phyloP scores from a whole-genome alignment of 2,329 filamentous ascomycete species.

The Pseudogymnoascus sp. region DNA sequence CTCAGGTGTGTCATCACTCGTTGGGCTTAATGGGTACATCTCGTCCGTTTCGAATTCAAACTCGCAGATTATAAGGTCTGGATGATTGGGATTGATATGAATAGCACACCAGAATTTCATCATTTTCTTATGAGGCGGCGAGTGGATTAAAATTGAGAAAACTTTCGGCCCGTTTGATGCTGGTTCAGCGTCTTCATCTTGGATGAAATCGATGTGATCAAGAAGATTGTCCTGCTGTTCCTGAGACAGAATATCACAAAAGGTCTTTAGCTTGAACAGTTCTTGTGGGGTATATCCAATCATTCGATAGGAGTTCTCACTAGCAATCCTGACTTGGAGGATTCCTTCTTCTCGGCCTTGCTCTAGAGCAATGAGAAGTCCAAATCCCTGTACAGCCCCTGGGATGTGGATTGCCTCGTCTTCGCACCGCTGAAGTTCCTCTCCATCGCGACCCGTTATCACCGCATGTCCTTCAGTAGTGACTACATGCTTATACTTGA shows the following conservation, averaged over 20 bases:
- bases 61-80: slow-evolving; percentile 73
- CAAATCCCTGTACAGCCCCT: slow-evolving; percentile 74
- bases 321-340: slow-evolving; percentile 64
- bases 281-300: slow-evolving; percentile 71
- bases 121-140: slow-evolving; percentile 41
- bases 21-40: slow-evolving; percentile 58
- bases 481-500: slow-evolving; percentile 69
- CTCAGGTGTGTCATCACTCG: slow-evolving; percentile 51
- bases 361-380: slow-evolving; percentile 64
- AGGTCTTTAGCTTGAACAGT: slow-evolving; percentile 66
- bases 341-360: slow-evolving; percentile 58
- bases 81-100: slow-evolving; percentile 62
- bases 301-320: slow-evolving; percentile 69
- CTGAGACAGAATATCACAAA: slow-evolving; percentile 75
- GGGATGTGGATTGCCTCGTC: slow-evolving; percentile 88
- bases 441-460: slow-evolving; percentile 69
- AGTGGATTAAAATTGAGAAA: slow-evolving; percentile 68
- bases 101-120: slow-evolving; percentile 82
- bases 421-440: slow-evolving; percentile 70
- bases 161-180: slow-evolving; percentile 73
- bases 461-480: slow-evolving; percentile 74
- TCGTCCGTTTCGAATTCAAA: slow-evolving; percentile 79
- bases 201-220: slow-evolving; percentile 82
- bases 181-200: slow-evolving; percentile 72
- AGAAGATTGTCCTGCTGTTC: slow-evolving; percentile 78